These are phyloP conservation scores for Microascus cirrosus DNA, from an alignment of 2,329 filamentous ascomycete species.

Conservation along the genomic window DNA sequence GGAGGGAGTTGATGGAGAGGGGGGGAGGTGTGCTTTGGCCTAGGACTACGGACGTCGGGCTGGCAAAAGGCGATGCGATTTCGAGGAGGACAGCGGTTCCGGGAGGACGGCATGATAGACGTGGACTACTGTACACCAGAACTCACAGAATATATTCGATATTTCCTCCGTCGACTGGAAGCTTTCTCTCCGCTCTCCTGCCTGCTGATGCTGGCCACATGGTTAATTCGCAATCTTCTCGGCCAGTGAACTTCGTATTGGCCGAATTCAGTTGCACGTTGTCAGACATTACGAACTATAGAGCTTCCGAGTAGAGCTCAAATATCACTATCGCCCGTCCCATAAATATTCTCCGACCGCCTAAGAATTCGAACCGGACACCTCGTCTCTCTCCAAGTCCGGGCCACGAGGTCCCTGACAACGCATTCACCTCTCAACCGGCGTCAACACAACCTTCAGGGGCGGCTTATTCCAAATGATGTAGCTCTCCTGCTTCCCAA, in stretches of 20 bases:
- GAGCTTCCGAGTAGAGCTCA: too few relatives aligned
- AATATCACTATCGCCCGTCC: too few relatives aligned
- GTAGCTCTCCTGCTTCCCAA: slow-evolving; percentile 9
- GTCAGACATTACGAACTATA: too few relatives aligned
- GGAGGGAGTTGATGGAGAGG: neutral
- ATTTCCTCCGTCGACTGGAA: neutral
- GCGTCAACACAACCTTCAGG: slow-evolving; percentile 6
- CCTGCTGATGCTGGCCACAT: too few relatives aligned
- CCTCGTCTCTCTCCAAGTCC: too few relatives aligned
- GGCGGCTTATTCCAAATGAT: slow-evolving; percentile 11
- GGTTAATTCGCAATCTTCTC: too few relatives aligned
- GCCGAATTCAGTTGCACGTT: too few relatives aligned
- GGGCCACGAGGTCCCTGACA: neutral
- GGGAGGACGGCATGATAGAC: neutral
- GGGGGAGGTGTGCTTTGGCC: neutral
- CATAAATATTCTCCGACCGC: too few relatives aligned
- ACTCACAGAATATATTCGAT: neutral
- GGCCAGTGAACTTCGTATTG: too few relatives aligned
- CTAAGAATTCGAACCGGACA: too few relatives aligned
- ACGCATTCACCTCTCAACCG: neutral
- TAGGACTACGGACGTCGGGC: too few relatives aligned
- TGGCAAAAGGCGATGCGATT: neutral
- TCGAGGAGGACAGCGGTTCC: neutral
- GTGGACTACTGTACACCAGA: neutral
- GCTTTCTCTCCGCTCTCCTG: too few relatives aligned